Base-by-base conservation (phyloP, 2,329 filamentous ascomycete species). In the Chaetothyriales sp. region DNA sequence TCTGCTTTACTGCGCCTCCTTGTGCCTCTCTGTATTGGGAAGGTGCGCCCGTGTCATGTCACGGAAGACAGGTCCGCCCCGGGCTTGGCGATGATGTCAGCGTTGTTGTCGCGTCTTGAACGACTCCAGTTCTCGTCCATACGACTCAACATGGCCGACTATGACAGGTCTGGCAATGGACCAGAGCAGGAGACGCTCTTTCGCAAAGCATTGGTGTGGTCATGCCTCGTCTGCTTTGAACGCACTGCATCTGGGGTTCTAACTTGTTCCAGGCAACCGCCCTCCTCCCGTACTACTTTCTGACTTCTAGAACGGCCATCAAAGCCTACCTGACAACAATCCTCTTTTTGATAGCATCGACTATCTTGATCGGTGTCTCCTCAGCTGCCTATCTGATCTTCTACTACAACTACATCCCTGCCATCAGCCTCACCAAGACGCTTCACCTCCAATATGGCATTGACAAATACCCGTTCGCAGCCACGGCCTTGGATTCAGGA, bases 351-450 rank as follows among this genome's bases (percentile, higher is more conserved):
- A 57, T 68, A 48, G 71, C 79, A 19, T 74, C 75, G 2, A 57
- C 74, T 15, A 56, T 76, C 43, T 73, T 86, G 48, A 66, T 83
- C 44, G 72, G 69, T 39, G 64, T 79, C 18, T 80, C 82, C 5
- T 66, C 74, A 5, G 61, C 77, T 42, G 79, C 80, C 32, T 86
- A 85, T 62, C 70, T 71, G 36, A 66, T 81, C 18, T 85, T 86
- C 68, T 86, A 86, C 69, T 73, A 75, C 65, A 75, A 73, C 54
- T 84, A 80, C 66, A 77, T 86, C 19, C 83, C 83, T 0, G 74
- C 78, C 49, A 76, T 81, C 56, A 77, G 79, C 50, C 72, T 84
- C 53, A 68, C 74, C 54, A 72, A 76, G n/a, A 69, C 73, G 4
- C 71, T 85, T 6, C 78, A 84, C 66, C 67, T 86, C 18, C 80